Evolutionary conservation across 371 early-diverging fungal genomes (phyloP).

Genomic region (Chytridium lagenaria): DNA sequence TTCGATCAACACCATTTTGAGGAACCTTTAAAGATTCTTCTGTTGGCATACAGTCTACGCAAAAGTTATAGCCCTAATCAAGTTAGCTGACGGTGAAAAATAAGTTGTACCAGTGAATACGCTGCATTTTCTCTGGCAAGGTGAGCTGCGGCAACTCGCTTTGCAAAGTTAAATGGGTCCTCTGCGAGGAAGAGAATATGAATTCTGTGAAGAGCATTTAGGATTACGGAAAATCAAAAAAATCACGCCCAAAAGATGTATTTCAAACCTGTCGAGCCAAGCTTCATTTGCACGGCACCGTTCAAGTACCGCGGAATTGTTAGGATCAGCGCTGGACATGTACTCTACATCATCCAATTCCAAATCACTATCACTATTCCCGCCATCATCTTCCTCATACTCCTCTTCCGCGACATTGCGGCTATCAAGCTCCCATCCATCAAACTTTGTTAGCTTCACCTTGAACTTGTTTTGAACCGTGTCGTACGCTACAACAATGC

Average conservation of each 20-base stretch:
- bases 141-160: constrained; percentile 52
- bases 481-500: constrained; percentile 53
- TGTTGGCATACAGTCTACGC: constrained; percentile 60
- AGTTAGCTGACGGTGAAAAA: no score
- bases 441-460: constrained; percentile 43
- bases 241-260: background rate
- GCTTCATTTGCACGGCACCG: constrained; percentile 38
- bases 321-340: background rate
- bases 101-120: constrained; percentile 38
- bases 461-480: constrained; percentile 44
- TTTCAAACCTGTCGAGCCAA: constrained; percentile 48
- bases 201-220: constrained; percentile 55
- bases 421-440: constrained; percentile 50
- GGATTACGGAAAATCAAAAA: constrained; percentile 37
- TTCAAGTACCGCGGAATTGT: background rate
- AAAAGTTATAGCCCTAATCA: constrained; percentile 52
- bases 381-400: constrained; percentile 29
- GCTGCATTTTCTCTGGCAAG: constrained; percentile 42
- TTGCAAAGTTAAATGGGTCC: constrained; percentile 56
- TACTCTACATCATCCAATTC: constrained; percentile 23
- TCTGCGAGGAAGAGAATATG: constrained; percentile 59
- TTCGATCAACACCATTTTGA: constrained; percentile 9
- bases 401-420: constrained; percentile 22
- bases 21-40: constrained; percentile 35
- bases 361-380: constrained; percentile 16